Base-by-base conservation (phyloP, 768 basidiomycete genomes). In the Roridomyces roridus region DNA sequence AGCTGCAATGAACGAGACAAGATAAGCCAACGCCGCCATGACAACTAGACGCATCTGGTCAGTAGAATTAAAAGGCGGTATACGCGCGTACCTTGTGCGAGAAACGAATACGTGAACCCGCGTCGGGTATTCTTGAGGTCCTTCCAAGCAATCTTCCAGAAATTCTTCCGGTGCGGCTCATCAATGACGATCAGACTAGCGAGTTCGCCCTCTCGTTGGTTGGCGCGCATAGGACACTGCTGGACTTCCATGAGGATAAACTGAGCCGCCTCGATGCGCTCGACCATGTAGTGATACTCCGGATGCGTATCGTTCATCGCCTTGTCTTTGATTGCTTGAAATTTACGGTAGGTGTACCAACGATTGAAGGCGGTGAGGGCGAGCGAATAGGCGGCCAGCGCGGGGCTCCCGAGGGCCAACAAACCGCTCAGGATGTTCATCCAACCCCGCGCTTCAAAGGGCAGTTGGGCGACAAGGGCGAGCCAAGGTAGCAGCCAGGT, bases 401-500 rank as follows among this genome's bases (percentile, higher is more conserved):
- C 29, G 7, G 29, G 29, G 29, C 29, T 31, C 14, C 29, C 29
- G 29, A 31, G 21, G 51, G 55, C 50, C 35, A 64, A 18, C 10
- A 35, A 50, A 2, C 34, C 59, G 25, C 59, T 60, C 28, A 61
- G 21, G 17, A 57, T 17, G 40, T 61, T 45, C 35, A 25, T 52
- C 51, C 56, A 46, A 0, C 51, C 63, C 15, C 40, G 23, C 10
- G 61, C 57, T 51, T 63, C 57, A 34, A 57, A 64, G 3, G 63
- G 63, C n/a, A 64, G 31, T 40, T 64, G 63, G 5, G 63, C 59
- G 10, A 56, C 49, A 18, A 64, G 52, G 5, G 63, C 59, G 20
- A 64, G 43, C 59, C 59, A 64, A 18, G 63, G 63, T 5, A 64
- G 48, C 36, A 61, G 24, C 63, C 63, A 64, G n/a, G 51, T 63